These are phyloP conservation scores for Dictyostelium brefeldianum DNA, from an alignment of 78 protist species.

Conservation along the genomic window DNA sequence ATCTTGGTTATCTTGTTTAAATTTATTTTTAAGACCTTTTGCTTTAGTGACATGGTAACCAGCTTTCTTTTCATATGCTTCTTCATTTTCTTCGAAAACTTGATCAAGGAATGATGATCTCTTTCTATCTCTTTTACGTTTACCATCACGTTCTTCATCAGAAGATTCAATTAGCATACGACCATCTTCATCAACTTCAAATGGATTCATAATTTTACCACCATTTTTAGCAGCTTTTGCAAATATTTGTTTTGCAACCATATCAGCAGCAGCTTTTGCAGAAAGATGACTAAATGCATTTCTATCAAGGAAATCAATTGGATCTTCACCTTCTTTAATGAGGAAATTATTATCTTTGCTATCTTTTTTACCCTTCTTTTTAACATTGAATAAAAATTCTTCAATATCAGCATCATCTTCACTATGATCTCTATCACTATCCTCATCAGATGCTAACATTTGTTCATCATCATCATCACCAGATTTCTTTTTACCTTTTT, in stretches of 20 bases:
- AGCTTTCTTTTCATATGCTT: constrained; percentile 46
- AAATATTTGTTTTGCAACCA: not conserved
- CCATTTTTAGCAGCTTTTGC: constrained; percentile 27
- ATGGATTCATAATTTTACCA: constrained; percentile 25
- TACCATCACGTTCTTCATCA: constrained; percentile 20
- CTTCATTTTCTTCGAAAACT: constrained; percentile 55
- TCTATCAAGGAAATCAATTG: constrained; percentile 72
- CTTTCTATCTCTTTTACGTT: constrained; percentile 8
- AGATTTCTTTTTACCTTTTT: not conserved
- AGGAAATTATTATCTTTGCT: constrained; percentile 1
- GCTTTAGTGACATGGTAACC: constrained; percentile 43
- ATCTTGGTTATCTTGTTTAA: not conserved
- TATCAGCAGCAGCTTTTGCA: not conserved
- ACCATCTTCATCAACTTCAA: constrained; percentile 50
- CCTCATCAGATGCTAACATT: not conserved
- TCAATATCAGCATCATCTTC: constrained; percentile 70
- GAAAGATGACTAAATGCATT: constrained; percentile 34
- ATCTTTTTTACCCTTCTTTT: constrained; percentile 25
- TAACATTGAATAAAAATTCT: constrained; percentile 54
- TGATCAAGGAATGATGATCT: constrained; percentile 33
- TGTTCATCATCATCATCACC: not conserved
- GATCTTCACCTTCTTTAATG: constrained; percentile 68
- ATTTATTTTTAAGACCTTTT: constrained; percentile 12
- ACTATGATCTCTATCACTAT: constrained; percentile 16
- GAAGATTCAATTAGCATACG: constrained; percentile 23